A percentile compares a stretch with the other conserved stretches of the same genome.
Conservation (phyloP, 306 rosid species). For the Quercus alba region DNA sequence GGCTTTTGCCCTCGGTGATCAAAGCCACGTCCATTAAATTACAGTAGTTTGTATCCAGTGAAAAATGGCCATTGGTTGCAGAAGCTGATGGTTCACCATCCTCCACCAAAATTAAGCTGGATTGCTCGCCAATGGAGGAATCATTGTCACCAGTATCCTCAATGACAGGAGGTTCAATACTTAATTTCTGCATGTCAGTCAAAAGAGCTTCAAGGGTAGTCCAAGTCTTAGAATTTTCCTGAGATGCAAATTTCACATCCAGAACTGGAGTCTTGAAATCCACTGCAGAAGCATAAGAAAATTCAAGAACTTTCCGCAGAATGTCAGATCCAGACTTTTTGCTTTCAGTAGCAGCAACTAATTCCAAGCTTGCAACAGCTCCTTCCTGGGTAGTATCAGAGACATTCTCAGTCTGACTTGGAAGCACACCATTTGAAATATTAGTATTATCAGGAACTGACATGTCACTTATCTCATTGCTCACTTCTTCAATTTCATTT, state of each 20-base stretch:
- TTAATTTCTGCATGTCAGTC: slow-evolving; percentile 31
- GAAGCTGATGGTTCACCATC: slow-evolving; percentile 29
- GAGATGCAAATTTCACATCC: slow-evolving; percentile 69
- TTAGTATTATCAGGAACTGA: slow-evolving; percentile 16
- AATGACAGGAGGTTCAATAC: slow-evolving; percentile 16
- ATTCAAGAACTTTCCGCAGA: slow-evolving; percentile 57
- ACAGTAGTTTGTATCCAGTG: slow-evolving; percentile 40
- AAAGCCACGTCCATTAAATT: slow-evolving; percentile 30
- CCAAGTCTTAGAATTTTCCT: slow-evolving; percentile 12
- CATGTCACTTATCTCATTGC: slow-evolving; percentile 10
- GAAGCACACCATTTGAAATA: slow-evolving; percentile 14
- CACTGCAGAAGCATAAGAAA: slow-evolving; percentile 45
- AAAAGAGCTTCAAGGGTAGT: slow-evolving; percentile 56
- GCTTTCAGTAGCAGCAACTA: slow-evolving; percentile 16
- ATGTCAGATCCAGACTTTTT: slow-evolving; percentile 31
- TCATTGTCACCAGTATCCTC: slow-evolving; percentile 25
- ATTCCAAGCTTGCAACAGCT: slow-evolving; percentile 11
- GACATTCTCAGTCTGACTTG: slow-evolving; percentile 17
- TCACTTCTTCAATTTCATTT: slow-evolving; percentile 22
- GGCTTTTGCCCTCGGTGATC: slow-evolving; percentile 29
- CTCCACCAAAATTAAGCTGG: slow-evolving; percentile 53
- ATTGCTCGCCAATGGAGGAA: slow-evolving; percentile 21
- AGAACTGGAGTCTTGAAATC: slow-evolving; percentile 62
- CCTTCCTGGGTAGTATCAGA: slow-evolving; percentile 20
- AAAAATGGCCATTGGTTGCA: slow-evolving; percentile 19